These are phyloP conservation scores for Aegilops sharonensis DNA, from an alignment of 176 grass and related monocot genomes.

Conservation along the genomic window DNA sequence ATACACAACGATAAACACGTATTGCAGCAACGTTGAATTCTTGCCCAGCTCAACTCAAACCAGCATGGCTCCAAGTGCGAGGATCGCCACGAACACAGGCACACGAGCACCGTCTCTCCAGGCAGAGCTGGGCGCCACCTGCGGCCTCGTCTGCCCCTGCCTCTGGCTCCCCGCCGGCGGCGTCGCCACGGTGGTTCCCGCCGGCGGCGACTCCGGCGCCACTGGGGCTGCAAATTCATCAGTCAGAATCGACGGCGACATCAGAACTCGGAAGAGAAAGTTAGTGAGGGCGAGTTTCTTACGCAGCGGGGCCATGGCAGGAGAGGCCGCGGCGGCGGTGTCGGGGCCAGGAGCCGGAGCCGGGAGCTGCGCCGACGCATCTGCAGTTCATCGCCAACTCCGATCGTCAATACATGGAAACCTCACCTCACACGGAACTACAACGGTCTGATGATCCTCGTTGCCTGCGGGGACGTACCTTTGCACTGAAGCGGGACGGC, in stretches of 20 bases:
- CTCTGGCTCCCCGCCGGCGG: slow-evolving; percentile 4
- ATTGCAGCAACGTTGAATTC: background rate
- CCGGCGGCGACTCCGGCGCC: slow-evolving; percentile 21
- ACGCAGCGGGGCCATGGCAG: slow-evolving; percentile 52
- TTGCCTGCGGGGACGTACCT: slow-evolving; percentile 15
- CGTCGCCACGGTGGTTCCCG: slow-evolving; percentile 11
- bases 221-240: slow-evolving; percentile 13
- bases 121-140: slow-evolving; percentile 43
- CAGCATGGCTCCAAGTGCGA: background rate
- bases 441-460: too few species aligned
- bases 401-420: background rate
- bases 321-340: background rate
- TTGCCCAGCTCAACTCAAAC: background rate
- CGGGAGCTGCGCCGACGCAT: slow-evolving; percentile 38
- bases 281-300: slow-evolving; percentile 8
- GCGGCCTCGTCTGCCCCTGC: slow-evolving; percentile 45
- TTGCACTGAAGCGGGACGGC: slow-evolving; percentile 72
- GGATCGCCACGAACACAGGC: background rate
- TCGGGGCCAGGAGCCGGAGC: slow-evolving; percentile 38
- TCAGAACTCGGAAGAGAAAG: background rate
- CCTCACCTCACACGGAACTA: background rate
- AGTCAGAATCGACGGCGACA: background rate
- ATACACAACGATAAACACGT: background rate
- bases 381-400: slow-evolving; percentile 29
- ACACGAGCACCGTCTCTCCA: background rate